phyloP scores from a whole-genome alignment of 2,329 filamentous ascomycete species.

The Trichoderma guizhouense region DNA sequence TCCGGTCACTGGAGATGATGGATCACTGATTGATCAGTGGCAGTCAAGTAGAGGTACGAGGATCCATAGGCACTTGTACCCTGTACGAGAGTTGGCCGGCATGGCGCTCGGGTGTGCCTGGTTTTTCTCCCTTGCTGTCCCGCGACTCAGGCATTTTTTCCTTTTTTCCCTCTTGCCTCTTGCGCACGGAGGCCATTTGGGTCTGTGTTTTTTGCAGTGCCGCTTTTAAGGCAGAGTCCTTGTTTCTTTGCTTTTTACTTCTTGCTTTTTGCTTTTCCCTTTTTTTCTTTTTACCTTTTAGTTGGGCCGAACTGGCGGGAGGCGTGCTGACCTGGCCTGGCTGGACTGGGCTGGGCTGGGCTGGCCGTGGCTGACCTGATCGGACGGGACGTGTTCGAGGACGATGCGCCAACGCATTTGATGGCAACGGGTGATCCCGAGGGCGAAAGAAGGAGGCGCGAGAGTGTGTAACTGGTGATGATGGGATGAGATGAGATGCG shows the following conservation, averaged over 20 bases:
- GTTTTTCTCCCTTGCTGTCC: conserved; percentile 12
- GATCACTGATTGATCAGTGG: not conserved
- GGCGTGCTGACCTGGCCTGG: not conserved
- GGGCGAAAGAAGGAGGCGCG: not conserved
- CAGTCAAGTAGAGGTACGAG: not conserved
- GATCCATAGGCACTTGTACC: not conserved
- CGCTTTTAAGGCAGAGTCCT: conserved; percentile 1
- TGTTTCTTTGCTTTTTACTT: not conserved
- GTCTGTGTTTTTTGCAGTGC: conserved; percentile 3
- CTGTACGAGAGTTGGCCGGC: not conserved
- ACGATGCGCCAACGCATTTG: not conserved
- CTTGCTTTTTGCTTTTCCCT: not conserved
- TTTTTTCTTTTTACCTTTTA: not conserved
- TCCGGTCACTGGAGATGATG: not conserved
- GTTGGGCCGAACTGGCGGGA: not conserved
- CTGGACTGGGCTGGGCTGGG: not conserved
- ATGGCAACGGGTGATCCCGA: not conserved
- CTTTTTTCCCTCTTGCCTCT: not conserved
- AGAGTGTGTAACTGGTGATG: not conserved
- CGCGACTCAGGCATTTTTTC: conserved; percentile 9
- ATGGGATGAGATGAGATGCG: not conserved
- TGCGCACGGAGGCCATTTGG: conserved; percentile 10
- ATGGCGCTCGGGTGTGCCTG: conserved; percentile 18
- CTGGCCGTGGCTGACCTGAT: not conserved
- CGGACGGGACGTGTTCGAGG: not conserved